Evolutionary conservation across 2,329 filamentous ascomycete species (phyloP), one percentile per base, ranked within the genome.

Genomic region (Hyphodiscus sp.): DNA sequence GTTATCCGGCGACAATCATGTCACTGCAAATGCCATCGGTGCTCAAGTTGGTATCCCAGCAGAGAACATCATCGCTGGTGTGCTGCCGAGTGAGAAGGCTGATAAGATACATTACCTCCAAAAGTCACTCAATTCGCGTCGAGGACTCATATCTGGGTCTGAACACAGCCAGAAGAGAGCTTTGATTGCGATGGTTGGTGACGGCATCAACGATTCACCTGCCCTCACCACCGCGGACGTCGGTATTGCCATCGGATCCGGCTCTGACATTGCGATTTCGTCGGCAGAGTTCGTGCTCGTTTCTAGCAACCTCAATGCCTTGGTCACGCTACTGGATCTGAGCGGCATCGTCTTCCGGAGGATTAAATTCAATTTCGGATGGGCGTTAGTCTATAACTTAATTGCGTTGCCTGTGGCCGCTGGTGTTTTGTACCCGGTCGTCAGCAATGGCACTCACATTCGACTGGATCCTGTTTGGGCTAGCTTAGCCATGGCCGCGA

Each of bases 1-100:
- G 89, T 83, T 96, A 41, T 95, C 90, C 0, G 91, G 91, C 29
- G 91, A 96, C 73, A 96, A 96, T 65, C 73, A 76, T n/a, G 83
- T 76, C n/a, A 96, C 91, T 0, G 91, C 91, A 1, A 76, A 79
- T 19, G 89, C 90, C 0, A 89, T 96, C 2, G 91, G 87, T 1
- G 72, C 76, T 1, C 81, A 82, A 63, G 76, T 96, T 18, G 89
- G 89, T 20, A 96, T 96, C 59, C 78, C 82, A 0, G 64, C 75
- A 0, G 72, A 76, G 51, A 88, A 95, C 66, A 85, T 53, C 41
- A 53, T 53, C 38, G 45, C 51, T 19, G 41, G 29, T 33, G 51
- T 53, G 13, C 51, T 48, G 13, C 51, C 51, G 10, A 38, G n/a
- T 38, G 29, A 53, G 46, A 53, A 53, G 41, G 51, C 51, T 2